Evolutionary conservation across 164 flowering plant genomes (phyloP).

Genomic region (Hamamelis virginiana): DNA sequence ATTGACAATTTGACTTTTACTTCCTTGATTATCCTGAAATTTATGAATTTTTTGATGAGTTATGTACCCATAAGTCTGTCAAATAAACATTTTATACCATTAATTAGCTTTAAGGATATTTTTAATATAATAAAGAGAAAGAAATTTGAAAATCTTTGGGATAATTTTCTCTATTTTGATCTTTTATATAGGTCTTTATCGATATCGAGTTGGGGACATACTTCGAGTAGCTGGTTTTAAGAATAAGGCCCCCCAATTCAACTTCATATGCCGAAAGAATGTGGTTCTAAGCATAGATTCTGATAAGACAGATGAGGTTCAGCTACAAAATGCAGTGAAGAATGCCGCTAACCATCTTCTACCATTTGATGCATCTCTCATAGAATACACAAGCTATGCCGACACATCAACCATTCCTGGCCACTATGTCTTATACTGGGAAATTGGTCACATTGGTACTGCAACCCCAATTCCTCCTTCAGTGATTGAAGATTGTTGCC

Average conservation of each 20-base stretch:
- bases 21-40: constrained; percentile 13
- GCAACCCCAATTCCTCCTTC: constrained; percentile 25
- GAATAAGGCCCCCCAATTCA: constrained; percentile 70
- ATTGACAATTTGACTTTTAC: no score
- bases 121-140: no score
- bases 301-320: constrained; percentile 66
- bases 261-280: constrained; percentile 56
- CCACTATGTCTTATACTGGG: constrained; percentile 72
- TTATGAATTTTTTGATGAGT: constrained; percentile 11
- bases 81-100: no score
- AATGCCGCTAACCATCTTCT: constrained; percentile 38
- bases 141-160: no score
- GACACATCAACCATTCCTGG: constrained; percentile 64
- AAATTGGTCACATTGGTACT: constrained; percentile 29
- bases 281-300: constrained; percentile 67
- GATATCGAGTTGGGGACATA: constrained; percentile 68
- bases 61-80: no score
- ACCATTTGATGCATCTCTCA: constrained; percentile 44
- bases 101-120: no score
- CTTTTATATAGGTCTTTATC: constrained; percentile 58
- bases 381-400: constrained; percentile 65
- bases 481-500: constrained; percentile 54
- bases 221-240: constrained; percentile 66
- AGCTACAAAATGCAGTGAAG: constrained; percentile 58
- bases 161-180: no score